phyloP scores from a whole-genome alignment of 352 stramenopile genomes.

The Phytopythium oedochilum region DNA sequence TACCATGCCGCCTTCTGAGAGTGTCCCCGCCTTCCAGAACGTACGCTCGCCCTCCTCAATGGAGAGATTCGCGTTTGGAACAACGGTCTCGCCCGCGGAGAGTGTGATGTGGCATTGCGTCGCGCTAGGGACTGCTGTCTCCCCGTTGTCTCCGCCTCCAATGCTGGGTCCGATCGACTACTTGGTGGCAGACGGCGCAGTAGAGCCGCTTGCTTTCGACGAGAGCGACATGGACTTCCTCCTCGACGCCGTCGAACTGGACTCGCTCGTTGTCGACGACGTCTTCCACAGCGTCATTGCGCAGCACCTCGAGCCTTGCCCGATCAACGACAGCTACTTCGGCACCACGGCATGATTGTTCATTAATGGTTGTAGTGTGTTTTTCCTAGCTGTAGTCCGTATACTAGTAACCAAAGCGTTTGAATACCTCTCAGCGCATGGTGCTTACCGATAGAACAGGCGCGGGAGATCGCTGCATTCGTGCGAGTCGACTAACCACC shows the following conservation, averaged over 20 bases:
- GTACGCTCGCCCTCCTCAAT: background rate
- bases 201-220: background rate
- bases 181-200: background rate
- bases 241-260: background rate
- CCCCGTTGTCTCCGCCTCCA: background rate
- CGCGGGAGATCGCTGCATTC: no score
- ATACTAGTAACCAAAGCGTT: no score
- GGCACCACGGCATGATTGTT: no score
- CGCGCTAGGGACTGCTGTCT: no score
- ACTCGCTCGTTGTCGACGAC: conserved; percentile 1
- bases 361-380: no score
- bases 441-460: no score
- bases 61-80: background rate
- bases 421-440: no score
- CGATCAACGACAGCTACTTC: background rate
- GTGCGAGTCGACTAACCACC: no score
- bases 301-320: background rate
- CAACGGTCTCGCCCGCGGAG: background rate
- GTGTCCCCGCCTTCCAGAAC: background rate
- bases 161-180: background rate
- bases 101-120: background rate
- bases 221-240: background rate
- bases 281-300: conserved; percentile 1
- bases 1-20: no score
- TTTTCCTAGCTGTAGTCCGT: no score